phyloP scores from a whole-genome alignment of 306 rosid genomes.

The Gillenia trifoliata region DNA sequence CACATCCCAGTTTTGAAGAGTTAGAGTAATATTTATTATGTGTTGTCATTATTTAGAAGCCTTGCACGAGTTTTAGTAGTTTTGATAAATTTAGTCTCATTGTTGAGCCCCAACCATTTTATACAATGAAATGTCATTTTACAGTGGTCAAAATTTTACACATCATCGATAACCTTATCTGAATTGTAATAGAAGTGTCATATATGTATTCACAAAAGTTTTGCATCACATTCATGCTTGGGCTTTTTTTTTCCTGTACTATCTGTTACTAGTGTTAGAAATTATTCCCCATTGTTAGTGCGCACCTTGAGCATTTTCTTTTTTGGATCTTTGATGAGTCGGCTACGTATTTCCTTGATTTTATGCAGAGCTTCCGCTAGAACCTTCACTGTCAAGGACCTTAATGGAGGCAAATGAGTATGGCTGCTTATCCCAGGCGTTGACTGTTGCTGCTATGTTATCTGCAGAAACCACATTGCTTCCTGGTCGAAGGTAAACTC shows the following conservation, averaged over 20 bases:
- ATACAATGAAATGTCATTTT: neutral
- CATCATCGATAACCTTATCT: neutral
- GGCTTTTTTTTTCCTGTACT: constrained; percentile 12
- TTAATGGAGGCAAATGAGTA: constrained; percentile 76
- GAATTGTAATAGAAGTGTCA: neutral
- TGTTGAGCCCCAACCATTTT: neutral
- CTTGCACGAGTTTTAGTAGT: constrained; percentile 3
- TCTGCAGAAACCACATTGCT: constrained; percentile 84
- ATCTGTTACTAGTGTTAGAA: constrained; percentile 7
- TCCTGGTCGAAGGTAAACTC: constrained; percentile 64
- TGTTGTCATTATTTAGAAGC: constrained; percentile 8
- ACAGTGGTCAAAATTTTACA: neutral
- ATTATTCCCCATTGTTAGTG: neutral
- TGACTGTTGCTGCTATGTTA: constrained; percentile 91
- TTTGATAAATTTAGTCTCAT: neutral
- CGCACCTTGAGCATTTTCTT: constrained; percentile 6
- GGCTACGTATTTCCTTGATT: constrained; percentile 8
- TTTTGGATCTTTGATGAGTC: neutral
- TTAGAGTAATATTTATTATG: neutral
- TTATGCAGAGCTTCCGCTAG: constrained; percentile 85
- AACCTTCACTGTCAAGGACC: constrained; percentile 93
- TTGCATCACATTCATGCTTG: neutral
- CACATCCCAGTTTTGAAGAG: constrained; percentile 20
- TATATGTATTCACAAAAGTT: neutral
- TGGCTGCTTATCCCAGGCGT: constrained; percentile 85